Conservation (phyloP, 352 stramenopile genomes). For the Phytophthora pinifolia region DNA sequence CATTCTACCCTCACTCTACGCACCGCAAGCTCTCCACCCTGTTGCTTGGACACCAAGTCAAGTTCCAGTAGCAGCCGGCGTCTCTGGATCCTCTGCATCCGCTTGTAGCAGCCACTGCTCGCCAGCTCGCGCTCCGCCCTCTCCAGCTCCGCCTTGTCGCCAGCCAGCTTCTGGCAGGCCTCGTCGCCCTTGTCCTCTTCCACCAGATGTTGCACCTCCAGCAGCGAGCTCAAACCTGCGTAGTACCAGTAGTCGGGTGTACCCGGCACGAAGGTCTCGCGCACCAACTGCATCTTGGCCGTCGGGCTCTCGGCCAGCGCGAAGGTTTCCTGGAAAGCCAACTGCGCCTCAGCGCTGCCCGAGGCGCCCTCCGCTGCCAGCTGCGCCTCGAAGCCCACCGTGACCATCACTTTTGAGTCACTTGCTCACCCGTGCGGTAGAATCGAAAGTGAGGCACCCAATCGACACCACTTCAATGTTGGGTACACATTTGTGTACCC, state of each 20-base stretch:
- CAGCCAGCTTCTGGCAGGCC: constrained; percentile 24
- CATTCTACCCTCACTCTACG: constrained; percentile 3
- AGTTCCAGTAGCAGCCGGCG: constrained; percentile 42
- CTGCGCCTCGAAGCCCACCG: constrained; percentile 17
- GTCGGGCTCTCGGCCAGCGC: constrained; percentile 24
- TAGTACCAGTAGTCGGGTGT: constrained; percentile 36
- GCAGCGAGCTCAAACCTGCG: constrained; percentile 30
- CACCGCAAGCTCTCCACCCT: constrained; percentile 21
- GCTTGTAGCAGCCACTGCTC: constrained; percentile 19
- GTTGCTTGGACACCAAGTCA: constrained; percentile 35
- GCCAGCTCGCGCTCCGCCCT: constrained; percentile 27
- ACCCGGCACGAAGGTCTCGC: constrained; percentile 18
- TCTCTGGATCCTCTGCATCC: constrained; percentile 33
- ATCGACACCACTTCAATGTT: background rate
- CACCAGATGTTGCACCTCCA: constrained; percentile 42
- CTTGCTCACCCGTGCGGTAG: constrained; percentile 7
- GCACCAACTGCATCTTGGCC: constrained; percentile 33
- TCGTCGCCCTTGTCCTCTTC: constrained; percentile 13
- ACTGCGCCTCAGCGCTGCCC: constrained; percentile 16
- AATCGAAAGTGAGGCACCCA: constrained; percentile 15
- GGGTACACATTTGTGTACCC: constrained; percentile 5
- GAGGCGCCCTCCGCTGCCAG: constrained; percentile 27
- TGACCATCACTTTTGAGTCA: constrained; percentile 28
- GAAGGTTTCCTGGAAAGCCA: constrained; percentile 36
- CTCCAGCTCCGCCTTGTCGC: constrained; percentile 21